Conservation (phyloP, 192 early-diverging fungal species). For the Podila clonocystis region DNA sequence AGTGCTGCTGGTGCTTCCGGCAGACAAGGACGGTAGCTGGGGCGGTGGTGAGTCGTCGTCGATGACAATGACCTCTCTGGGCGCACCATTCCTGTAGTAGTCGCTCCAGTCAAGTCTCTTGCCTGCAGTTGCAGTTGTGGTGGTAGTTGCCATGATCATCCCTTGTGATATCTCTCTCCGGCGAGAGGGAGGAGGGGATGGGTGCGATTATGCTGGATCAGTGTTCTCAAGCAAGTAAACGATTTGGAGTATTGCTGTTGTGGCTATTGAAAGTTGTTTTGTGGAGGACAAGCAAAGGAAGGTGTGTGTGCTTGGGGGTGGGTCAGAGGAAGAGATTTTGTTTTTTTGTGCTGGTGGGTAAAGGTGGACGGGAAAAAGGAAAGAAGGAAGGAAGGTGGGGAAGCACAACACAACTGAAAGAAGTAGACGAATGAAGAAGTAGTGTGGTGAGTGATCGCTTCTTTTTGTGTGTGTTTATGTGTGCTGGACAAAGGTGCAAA, state of each 20-base stretch:
- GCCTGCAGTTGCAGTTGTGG: not conserved
- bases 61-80: conserved; percentile 51
- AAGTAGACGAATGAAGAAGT: not conserved
- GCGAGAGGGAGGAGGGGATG: no score
- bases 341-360: not conserved
- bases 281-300: not conserved
- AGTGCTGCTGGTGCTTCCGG: conserved; percentile 16
- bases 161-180: not conserved
- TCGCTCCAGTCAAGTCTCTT: conserved; percentile 39
- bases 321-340: not conserved
- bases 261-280: not conserved
- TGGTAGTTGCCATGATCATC: conserved; percentile 1
- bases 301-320: not conserved
- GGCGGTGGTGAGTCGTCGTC: conserved; percentile 51
- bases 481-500: not conserved
- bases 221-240: not conserved
- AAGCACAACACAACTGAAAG: not conserved
- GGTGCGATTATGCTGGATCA: not conserved
- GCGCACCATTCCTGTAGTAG: conserved; percentile 46
- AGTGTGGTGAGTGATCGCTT: not conserved
- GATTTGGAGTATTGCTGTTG: not conserved
- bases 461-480: not conserved
- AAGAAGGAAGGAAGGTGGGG: not conserved
- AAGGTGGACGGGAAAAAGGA: not conserved
- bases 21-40: conserved; percentile 5